Evolutionary conservation across 164 flowering plant genomes (phyloP), one percentile per base, ranked within the genome.

Genomic region (Litsea cubeba): DNA sequence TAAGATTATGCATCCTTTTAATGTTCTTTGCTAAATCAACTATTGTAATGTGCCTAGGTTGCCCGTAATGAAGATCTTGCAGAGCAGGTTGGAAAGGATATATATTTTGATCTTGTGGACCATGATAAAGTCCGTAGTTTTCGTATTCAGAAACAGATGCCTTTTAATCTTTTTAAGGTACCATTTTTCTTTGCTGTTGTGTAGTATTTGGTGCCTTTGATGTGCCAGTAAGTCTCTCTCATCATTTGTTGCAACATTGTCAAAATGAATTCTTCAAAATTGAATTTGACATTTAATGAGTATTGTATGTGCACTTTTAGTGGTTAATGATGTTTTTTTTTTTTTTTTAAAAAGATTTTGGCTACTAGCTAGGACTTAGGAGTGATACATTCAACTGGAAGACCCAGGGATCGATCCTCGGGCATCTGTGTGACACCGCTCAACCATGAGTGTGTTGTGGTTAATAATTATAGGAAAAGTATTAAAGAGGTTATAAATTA

Each of bases 71-170:
- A 88, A 77, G 93, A 91, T 75, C 93, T 91, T 74, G 72, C 65
- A 15, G 88, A 89, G 64, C 96, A 91, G 84, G 89, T 91, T 76
- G 96, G 96, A 58, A 89, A 70, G 74, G 92, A 88, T 75, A 87
- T 91, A 62, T 91, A 86, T 81, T 91, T 91, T 82, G 96, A 91
- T 83, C 91, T 91, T 62, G 96, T 91, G 67, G 96, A 91, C 83
- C 96, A 91, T 82, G 96, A 89, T 73, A 89, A 87, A 89, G 96
- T 89, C 76, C 88, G 85, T 58, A 84, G 88, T 82, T 91, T 91
- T 28, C 92, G 93, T 35, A 84, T 91, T 73, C 91, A 91, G 80
- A 91, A 89, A 65, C 91, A 89, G 82, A 83, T 81, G 71, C 81
- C 87, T 15, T 91, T 91, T 50, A 85, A 76, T 65, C 67, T 75